phyloP scores from a whole-genome alignment of 768 basidiomycete species.

The Cantharellus anzutake region DNA sequence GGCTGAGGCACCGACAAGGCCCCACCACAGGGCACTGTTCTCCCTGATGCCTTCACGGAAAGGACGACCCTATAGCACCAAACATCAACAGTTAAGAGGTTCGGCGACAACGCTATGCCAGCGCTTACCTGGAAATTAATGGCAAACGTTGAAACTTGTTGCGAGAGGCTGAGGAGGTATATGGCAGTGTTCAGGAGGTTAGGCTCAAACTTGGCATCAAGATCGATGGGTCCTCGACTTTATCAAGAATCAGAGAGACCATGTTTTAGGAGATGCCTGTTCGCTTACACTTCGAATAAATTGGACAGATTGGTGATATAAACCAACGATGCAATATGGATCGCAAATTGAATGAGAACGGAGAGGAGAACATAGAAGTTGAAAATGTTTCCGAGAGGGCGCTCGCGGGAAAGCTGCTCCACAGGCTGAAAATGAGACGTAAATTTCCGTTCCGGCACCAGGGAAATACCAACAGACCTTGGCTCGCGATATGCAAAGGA shows the following conservation, averaged over 20 bases:
- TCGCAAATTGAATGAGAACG: slow-evolving; percentile 78
- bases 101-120: not conserved
- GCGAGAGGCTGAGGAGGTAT: slow-evolving; percentile 84
- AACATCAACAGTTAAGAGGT: not conserved
- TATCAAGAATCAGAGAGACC: slow-evolving; percentile 3
- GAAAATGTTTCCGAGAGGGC: slow-evolving; percentile 90
- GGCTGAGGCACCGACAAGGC: slow-evolving; percentile 68
- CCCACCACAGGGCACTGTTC: slow-evolving; percentile 85
- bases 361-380: slow-evolving; percentile 89
- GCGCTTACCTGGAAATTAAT: slow-evolving; percentile 79
- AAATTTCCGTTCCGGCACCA: not conserved
- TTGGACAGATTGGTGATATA: slow-evolving; percentile 86
- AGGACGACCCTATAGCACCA: slow-evolving; percentile 51
- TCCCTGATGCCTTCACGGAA: slow-evolving; percentile 97
- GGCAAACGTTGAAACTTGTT: slow-evolving; percentile 96
- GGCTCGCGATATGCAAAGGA: slow-evolving; percentile 92
- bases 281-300: slow-evolving; percentile 37
- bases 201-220: slow-evolving; percentile 94
- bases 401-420: slow-evolving; percentile 82
- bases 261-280: no score
- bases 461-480: slow-evolving; percentile 36
- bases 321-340: slow-evolving; percentile 77
- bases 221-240: slow-evolving; percentile 61
- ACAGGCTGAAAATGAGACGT: slow-evolving; percentile 44
- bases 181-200: slow-evolving; percentile 91